Percentiles rank a stretch among this genome's conserved stretches.
Conservation (phyloP, 2,329 filamentous ascomycete species). For the Monilinia polystroma region DNA sequence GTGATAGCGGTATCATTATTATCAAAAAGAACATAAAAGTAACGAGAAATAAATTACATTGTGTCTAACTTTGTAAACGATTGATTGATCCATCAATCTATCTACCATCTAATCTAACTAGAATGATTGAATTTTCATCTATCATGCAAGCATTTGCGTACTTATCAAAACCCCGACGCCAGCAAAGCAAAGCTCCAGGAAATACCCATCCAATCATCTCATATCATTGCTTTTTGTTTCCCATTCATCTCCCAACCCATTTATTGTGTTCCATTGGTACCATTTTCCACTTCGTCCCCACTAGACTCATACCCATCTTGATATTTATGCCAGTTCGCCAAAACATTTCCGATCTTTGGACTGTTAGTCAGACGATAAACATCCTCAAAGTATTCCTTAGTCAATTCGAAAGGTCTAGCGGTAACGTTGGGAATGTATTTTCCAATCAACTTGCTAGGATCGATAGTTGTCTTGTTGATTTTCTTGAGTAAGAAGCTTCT, state of each 20-base stretch:
- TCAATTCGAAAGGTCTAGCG: constrained; percentile 89
- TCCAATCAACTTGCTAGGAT: constrained; percentile 91
- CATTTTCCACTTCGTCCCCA: constrained; percentile 10
- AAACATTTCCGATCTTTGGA: constrained; percentile 40
- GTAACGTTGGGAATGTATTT: constrained; percentile 99
- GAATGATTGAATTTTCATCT: constrained; percentile 8
- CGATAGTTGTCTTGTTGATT: constrained; percentile 98
- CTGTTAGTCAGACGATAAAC: constrained; percentile 89
- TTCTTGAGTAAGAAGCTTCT: constrained; percentile 98
- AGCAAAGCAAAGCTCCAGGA: constrained; percentile 8
- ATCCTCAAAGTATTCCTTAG: constrained; percentile 99
- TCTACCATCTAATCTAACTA: constrained; percentile 13
- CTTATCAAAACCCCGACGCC: constrained; percentile 6
- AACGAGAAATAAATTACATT: constrained; percentile 4
- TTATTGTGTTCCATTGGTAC: constrained; percentile 11
- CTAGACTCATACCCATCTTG: constrained; percentile 31
- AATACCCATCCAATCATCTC: constrained; percentile 8
- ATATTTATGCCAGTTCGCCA: constrained; percentile 43
- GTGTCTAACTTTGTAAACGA: background rate
- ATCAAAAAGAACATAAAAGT: too few relatives aligned
- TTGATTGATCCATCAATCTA: background rate
- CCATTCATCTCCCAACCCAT: background rate
- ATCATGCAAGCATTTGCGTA: constrained; percentile 7
- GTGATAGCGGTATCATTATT: too few relatives aligned
- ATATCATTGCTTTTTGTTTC: background rate